A percentile compares a stretch with the other conserved stretches of the same genome.
These are phyloP conservation scores for Colletotrichum sp. DNA, from an alignment of 2,329 filamentous ascomycete genomes.

Conservation along the genomic window DNA sequence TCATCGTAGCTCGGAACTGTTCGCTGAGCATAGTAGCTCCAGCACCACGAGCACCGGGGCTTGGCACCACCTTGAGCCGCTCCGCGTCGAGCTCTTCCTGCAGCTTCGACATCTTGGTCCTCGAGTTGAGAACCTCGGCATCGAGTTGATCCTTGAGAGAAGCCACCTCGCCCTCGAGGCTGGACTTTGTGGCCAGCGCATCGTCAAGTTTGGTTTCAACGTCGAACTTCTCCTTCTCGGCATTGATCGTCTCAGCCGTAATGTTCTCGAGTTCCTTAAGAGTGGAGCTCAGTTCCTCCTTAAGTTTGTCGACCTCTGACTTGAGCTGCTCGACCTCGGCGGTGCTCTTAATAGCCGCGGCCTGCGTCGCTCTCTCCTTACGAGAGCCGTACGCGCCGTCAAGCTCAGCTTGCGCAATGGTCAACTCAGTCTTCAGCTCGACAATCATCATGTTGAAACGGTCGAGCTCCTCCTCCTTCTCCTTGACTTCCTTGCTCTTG, in stretches of 20 bases:
- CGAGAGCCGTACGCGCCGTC: constrained; percentile 66
- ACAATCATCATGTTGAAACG: constrained; percentile 56
- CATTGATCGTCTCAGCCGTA: constrained; percentile 54
- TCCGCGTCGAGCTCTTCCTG: constrained; percentile 59
- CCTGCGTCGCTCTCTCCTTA: constrained; percentile 61
- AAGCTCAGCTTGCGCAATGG: constrained; percentile 65
- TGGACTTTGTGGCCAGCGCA: constrained; percentile 35
- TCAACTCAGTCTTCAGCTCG: constrained; percentile 66
- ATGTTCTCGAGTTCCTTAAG: constrained; percentile 59
- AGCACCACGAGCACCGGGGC: constrained; percentile 38
- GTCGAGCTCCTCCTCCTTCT: constrained; percentile 57
- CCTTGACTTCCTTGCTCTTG: constrained; percentile 42
- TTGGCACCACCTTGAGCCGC: constrained; percentile 45
- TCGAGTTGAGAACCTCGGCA: constrained; percentile 41
- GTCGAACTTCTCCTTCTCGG: constrained; percentile 55
- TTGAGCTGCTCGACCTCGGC: constrained; percentile 51
- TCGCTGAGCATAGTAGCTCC: constrained; percentile 60
- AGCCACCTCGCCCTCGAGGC: constrained; percentile 44
- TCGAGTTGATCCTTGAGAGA: constrained; percentile 44
- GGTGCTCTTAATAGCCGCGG: constrained; percentile 57
- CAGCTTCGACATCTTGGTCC: constrained; percentile 43
- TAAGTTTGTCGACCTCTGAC: constrained; percentile 54
- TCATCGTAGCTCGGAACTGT: constrained; percentile 61
- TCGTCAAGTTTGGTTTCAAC: constrained; percentile 48
- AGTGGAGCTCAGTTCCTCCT: constrained; percentile 54